These are phyloP conservation scores for Ceratobasidium papillatum DNA, from an alignment of 1,284 basidiomycete species.

Conservation along the genomic window DNA sequence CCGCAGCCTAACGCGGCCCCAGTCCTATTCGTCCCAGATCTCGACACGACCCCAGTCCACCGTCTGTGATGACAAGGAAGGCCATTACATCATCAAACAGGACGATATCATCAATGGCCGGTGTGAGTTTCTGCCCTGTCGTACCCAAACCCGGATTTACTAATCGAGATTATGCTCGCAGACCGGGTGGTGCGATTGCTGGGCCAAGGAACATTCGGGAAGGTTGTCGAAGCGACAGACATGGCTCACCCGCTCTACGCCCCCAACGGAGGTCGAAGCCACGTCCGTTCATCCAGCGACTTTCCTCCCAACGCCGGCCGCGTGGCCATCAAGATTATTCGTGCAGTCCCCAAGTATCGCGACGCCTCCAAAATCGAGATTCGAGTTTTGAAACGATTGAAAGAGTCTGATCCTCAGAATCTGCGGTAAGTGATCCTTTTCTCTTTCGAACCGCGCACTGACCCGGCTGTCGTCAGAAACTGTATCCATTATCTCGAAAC, in stretches of 20 bases:
- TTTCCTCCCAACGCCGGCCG: constrained; percentile 54
- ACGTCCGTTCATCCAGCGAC: constrained; percentile 25
- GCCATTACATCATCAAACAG: constrained; percentile 91
- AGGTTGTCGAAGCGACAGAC: constrained; percentile 95
- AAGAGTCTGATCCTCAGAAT: constrained; percentile 90
- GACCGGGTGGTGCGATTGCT: constrained; percentile 90
- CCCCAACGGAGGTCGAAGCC: constrained; percentile 42
- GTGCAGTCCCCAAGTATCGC: constrained; percentile 95
- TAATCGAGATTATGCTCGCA: constrained; percentile 50
- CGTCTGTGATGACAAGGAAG: constrained; percentile 89
- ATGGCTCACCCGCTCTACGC: constrained; percentile 60
- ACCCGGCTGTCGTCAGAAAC: constrained; percentile 68
- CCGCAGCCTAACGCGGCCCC: neutral
- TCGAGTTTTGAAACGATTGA: constrained; percentile 90
- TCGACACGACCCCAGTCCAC: constrained; percentile 51
- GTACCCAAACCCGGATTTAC: neutral
- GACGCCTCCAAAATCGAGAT: constrained; percentile 99
- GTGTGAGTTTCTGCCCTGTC: constrained; percentile 63
- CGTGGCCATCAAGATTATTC: constrained; percentile 99
- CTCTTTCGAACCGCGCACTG: constrained; percentile 43
- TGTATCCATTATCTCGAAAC: constrained; percentile 95
- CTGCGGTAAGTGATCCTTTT: constrained; percentile 70
- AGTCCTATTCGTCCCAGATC: constrained; percentile 43
- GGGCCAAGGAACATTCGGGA: constrained; percentile 99
- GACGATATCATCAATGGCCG: constrained; percentile 86